Evolutionary conservation across 495 filamentous ascomycete genomes (phyloP).

Genomic region (Hypoxylon cercidicola): DNA sequence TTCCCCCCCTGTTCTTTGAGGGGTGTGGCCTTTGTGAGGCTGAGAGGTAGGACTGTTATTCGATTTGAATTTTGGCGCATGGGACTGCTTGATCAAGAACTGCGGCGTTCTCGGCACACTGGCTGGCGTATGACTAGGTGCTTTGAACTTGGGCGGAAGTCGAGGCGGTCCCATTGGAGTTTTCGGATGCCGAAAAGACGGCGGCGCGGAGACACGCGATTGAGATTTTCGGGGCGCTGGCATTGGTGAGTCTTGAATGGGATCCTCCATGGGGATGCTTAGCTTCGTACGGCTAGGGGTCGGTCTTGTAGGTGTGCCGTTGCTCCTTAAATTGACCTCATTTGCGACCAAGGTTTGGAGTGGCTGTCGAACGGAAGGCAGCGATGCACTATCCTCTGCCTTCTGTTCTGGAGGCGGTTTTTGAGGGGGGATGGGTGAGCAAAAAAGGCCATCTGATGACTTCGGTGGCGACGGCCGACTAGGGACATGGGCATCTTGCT

Average conservation of each 20-base stretch:
- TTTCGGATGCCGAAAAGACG: constrained; percentile 28
- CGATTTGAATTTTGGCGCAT: constrained; percentile 10
- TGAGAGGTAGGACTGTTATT: neutral
- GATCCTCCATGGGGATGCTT: neutral
- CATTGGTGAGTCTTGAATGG: neutral
- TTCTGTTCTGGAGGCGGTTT: constrained; percentile 12
- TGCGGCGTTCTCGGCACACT: constrained; percentile 19
- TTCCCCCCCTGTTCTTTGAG: neutral
- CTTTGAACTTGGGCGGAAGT: constrained; percentile 36
- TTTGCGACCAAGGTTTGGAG: constrained; percentile 8
- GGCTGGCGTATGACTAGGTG: constrained; percentile 14
- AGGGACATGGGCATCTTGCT: neutral
- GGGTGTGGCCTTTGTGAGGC: neutral
- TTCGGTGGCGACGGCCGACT: neutral
- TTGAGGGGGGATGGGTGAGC: neutral
- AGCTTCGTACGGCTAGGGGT: constrained; percentile 9
- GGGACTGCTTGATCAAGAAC: constrained; percentile 30
- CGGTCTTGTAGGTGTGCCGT: constrained; percentile 1
- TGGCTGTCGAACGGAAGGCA: constrained; percentile 17
- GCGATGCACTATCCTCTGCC: constrained; percentile 25
- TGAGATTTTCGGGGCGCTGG: constrained; percentile 7
- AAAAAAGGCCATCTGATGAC: neutral
- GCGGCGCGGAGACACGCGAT: constrained; percentile 5
- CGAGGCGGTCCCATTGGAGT: constrained; percentile 39
- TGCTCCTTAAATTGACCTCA: constrained; percentile 7